Percentiles rank a stretch among this genome's conserved stretches.
phyloP scores from a whole-genome alignment of 345 rosid genomes.

The Eucalyptus tenuipes region DNA sequence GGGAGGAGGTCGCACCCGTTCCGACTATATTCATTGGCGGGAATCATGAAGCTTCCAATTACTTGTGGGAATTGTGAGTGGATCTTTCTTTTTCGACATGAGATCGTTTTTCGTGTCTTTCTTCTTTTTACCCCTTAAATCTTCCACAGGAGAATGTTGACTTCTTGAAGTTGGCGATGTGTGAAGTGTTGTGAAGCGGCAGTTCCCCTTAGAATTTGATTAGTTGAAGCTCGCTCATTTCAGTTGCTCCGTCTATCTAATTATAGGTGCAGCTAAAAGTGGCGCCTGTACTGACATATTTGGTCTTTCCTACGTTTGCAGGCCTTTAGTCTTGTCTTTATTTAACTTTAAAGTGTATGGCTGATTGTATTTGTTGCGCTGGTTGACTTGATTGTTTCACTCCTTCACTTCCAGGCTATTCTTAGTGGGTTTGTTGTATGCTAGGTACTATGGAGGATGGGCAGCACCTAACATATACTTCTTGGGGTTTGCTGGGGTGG shows the following conservation, averaged over 20 bases:
- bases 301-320: neutral
- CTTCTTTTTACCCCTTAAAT: neutral
- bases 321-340: neutral
- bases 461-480: constrained; percentile 81
- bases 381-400: neutral
- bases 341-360: neutral
- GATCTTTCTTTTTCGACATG: neutral
- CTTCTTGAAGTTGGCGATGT: neutral
- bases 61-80: constrained; percentile 85
- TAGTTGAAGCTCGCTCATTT: neutral
- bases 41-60: constrained; percentile 95
- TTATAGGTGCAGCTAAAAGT: neutral
- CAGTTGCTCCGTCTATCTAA: neutral
- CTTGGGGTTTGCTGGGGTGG: constrained; percentile 72
- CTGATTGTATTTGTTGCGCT: neutral
- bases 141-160: neutral
- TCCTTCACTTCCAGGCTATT: neutral
- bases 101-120: neutral
- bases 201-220: neutral
- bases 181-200: neutral
- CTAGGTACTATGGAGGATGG: constrained; percentile 96
- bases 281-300: neutral
- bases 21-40: constrained; percentile 96
- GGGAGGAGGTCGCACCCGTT: constrained; percentile 63
- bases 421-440: neutral